phyloP scores from a whole-genome alignment of 139 green algal species.

The Closterium sp. region DNA sequence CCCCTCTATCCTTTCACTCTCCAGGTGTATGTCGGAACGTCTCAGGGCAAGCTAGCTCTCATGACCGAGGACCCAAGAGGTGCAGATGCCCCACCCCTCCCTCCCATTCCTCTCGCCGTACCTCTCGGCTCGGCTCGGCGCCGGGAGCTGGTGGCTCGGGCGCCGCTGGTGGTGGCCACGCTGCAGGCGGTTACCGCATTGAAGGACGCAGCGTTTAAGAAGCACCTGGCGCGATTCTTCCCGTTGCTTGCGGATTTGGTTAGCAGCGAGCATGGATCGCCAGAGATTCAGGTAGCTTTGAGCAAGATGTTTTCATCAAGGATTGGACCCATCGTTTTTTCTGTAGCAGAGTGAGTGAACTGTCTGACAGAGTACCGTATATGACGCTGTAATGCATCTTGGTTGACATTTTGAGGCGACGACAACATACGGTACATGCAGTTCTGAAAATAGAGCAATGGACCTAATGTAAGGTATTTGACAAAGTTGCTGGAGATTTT shows the following conservation, averaged over 20 bases:
- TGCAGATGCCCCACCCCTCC: neutral
- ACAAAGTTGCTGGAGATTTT: no score
- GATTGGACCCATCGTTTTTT: constrained; percentile 31
- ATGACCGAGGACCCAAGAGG: constrained; percentile 12
- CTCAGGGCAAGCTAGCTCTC: neutral
- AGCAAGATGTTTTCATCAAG: constrained; percentile 71
- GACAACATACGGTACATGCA: no score
- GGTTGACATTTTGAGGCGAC: no score
- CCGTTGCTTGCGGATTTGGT: constrained; percentile 84
- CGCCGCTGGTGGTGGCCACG: constrained; percentile 56
- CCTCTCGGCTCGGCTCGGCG: constrained; percentile 29
- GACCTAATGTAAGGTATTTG: no score
- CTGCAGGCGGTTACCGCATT: constrained; percentile 67
- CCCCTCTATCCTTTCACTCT: neutral
- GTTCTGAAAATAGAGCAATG: no score
- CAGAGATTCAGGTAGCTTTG: constrained; percentile 83
- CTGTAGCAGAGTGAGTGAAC: neutral
- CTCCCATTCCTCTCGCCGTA: neutral
- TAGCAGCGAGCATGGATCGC: constrained; percentile 70
- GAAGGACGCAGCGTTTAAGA: constrained; percentile 64
- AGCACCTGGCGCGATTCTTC: constrained; percentile 79
- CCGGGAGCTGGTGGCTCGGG: constrained; percentile 24
- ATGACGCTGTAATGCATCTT: no score
- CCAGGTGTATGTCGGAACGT: constrained; percentile 27
- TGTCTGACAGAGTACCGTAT: no score